A percentile compares a stretch with the other conserved stretches of the same genome.
Conservation (phyloP, 129 eudicot genomes). For the Daucus carota region DNA sequence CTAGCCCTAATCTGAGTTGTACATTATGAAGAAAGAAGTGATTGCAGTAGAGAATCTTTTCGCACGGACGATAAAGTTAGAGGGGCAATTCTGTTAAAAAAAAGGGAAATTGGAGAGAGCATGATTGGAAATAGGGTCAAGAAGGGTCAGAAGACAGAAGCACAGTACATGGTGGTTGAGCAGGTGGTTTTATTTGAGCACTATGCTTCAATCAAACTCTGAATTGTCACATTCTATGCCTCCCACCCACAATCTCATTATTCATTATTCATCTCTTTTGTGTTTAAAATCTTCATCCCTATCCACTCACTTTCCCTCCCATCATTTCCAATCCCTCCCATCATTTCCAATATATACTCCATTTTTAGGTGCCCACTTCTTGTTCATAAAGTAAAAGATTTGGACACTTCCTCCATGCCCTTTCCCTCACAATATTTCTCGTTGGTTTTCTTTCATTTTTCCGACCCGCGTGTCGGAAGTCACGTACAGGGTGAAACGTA, state of each 20-base stretch:
- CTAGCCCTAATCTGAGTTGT: too few species aligned
- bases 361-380: slow-evolving; percentile 15
- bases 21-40: neutral
- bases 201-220: slow-evolving; percentile 10
- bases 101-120: neutral
- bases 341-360: neutral
- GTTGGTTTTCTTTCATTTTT: neutral
- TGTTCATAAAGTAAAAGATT: neutral
- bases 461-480: neutral
- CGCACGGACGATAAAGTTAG: neutral
- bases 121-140: slow-evolving; percentile 4
- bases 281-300: neutral
- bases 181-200: neutral
- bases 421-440: neutral
- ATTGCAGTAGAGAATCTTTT: neutral
- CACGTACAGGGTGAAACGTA: neutral
- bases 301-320: neutral
- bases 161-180: neutral
- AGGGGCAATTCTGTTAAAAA: neutral
- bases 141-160: neutral
- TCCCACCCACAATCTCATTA: neutral
- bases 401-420: slow-evolving; percentile 2
- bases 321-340: neutral
- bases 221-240: slow-evolving; percentile 5
- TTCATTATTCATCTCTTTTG: neutral